Evolutionary conservation across 192 early-diverging fungal species (phyloP), one percentile per base, ranked within the genome.

Genomic region (Podila epigama): DNA sequence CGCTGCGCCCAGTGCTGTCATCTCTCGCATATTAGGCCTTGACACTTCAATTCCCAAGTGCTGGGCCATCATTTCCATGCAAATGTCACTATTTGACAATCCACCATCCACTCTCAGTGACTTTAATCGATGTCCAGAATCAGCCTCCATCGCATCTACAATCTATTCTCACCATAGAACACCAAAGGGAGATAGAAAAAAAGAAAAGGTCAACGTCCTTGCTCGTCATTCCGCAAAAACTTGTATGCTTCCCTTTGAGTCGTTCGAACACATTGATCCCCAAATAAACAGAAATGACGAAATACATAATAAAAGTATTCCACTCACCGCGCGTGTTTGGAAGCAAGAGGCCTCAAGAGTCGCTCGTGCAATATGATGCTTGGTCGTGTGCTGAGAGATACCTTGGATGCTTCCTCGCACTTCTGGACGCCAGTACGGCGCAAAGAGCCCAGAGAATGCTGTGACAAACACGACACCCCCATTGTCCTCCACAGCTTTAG

Each of bases 391-490:
- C 68, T 95, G 93, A 0, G 96, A 96, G 48, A 98, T 80, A 8
- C 96, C 96, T 63, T 92, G 85, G 33, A 97, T 92, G 61, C 86
- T 88, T 31, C 92, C 94, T 41, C 94, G 89, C 20, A 94, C 96
- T 81, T 96, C 96, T 44, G 91, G 88, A 35, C 94, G 82, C 96
- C 96, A 98, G 81, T 98, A 93, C 4, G 96, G 96, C 13, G 96
- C 96, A 87, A 93, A 96, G 20, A 98, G 86, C 0, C 96, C 96
- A 40, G 89, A 89, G 75, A 98, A 96, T 0, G 96, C 96, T 0
- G 96, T 94, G 35, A 98, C 94, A 90, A 98, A 98, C 75, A 96
- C 95, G 37, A 98, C 93, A 41, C 92, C 95, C 39, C 91, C 93
- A 18, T 90, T 96, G 63, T 95, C 88, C 20, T 85, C 63, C 15